Evolutionary conservation across 352 stramenopile genomes (phyloP), one percentile per base, ranked within the genome.

Genomic region (Globisporangium rhizosaccharum): DNA sequence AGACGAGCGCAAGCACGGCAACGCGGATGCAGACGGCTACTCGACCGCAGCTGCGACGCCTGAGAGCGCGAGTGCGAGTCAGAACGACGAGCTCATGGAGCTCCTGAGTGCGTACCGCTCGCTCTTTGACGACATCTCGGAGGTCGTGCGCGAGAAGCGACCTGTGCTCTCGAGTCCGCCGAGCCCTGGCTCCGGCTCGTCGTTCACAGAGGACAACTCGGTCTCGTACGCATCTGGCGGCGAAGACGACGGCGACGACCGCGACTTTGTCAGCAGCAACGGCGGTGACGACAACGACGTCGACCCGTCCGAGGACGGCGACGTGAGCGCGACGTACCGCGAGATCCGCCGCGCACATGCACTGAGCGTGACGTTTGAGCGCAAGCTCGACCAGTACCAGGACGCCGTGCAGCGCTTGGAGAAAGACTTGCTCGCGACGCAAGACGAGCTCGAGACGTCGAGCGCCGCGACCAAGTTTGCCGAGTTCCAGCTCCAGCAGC

Each of bases 371-470:
- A 80, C 81, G 57, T 65, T 92, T n/a, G 76, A 86, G 42, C 71
- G 71, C 3, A 79, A 83, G n/a, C 66, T 92, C 50, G 83, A 92
- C 12, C 68, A 76, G 12, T 92, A 79, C 46, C 76, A 92, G 56
- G 83, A 89, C 44, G 68, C 67, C 2, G 86, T 92, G 44, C 76
- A 88, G 46, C 79, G 82, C 14, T 56, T 91, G 15, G 77, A 93
- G 52, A 85, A 87, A 49, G 71, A 81, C 28, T 52, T 90, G 44
- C 50, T 85, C 46, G 70, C 72, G 14, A 76, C 71, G 0, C 79
- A 90, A 51, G 83, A 93, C 30, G 83, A 93, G 26, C 68, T 91
- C n/a, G 83, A 93, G 59, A 93, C 83, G 2, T 84, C 81, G 0
- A 89, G 74, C 44, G 75, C 77, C 15, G 77, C 83, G 14, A 85